phyloP scores from a whole-genome alignment of 75 land plant species.

The Pinus taeda region DNA sequence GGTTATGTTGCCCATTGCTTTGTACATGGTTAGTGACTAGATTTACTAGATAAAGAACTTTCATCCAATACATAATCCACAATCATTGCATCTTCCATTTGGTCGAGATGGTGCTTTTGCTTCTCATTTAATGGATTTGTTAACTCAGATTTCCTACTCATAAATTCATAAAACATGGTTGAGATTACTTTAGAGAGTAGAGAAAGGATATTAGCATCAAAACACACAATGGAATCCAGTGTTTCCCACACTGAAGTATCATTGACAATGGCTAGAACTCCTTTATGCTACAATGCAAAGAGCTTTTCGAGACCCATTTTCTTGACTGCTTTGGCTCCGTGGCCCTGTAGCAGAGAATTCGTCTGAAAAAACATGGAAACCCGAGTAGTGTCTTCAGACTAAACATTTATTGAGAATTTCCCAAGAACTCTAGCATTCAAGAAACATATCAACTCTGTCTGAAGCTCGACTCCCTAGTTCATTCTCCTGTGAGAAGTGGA shows the following conservation, averaged over 20 bases:
- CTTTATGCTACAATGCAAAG: slow-evolving; percentile 26
- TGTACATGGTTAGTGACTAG: slow-evolving; percentile 32
- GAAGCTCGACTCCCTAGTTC: too few relatives aligned
- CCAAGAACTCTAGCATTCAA: too few relatives aligned
- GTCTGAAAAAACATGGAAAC: too few relatives aligned
- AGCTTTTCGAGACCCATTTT: slow-evolving; percentile 8
- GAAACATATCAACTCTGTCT: too few relatives aligned
- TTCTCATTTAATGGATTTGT: slow-evolving; percentile 21
- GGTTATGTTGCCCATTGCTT: slow-evolving; percentile 60
- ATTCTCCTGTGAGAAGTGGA: too few relatives aligned
- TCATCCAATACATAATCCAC: slow-evolving; percentile 48
- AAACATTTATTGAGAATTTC: too few relatives aligned
- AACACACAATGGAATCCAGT: slow-evolving; percentile 24
- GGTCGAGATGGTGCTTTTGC: slow-evolving; percentile 38
- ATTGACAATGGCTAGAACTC: slow-evolving; percentile 32
- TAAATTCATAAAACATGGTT: slow-evolving; percentile 41
- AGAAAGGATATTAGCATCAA: slow-evolving; percentile 22
- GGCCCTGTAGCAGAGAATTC: slow-evolving; percentile 40
- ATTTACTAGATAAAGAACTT: slow-evolving; percentile 43
- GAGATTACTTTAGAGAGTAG: slow-evolving; percentile 29
- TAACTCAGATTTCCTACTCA: slow-evolving; percentile 23
- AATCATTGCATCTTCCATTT: slow-evolving; percentile 52
- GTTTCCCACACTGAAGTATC: slow-evolving; percentile 30
- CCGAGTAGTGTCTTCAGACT: too few relatives aligned
- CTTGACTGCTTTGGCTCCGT: slow-evolving; percentile 16